These are phyloP conservation scores for Epithemia pelagica DNA, from an alignment of 108 stramenopile species.

Conservation along the genomic window DNA sequence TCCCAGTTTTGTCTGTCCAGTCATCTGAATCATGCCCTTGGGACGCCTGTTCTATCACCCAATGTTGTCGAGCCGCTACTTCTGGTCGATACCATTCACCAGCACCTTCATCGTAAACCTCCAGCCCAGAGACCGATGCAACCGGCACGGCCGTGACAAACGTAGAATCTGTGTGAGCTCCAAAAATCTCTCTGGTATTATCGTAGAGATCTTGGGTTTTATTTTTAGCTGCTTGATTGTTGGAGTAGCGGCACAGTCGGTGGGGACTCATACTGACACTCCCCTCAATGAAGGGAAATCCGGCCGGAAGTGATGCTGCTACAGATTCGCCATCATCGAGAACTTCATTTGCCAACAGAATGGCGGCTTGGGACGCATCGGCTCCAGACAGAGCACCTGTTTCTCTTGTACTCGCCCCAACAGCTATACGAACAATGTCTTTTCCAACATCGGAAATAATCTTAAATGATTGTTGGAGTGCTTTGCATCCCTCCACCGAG, in stretches of 20 bases:
- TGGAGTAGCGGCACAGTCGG: slow-evolving; percentile 62
- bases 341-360: slow-evolving; percentile 50
- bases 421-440: slow-evolving; percentile 66
- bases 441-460: slow-evolving; percentile 53
- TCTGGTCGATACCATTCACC: slow-evolving; percentile 80
- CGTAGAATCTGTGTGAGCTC: slow-evolving; percentile 71
- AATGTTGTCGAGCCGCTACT: slow-evolving; percentile 42
- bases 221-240: slow-evolving; percentile 5
- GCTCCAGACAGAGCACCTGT: slow-evolving; percentile 26
- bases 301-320: background rate
- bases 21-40: slow-evolving; percentile 20
- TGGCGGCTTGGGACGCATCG: slow-evolving; percentile 47
- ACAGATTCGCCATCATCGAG: slow-evolving; percentile 65
- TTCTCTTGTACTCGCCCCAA: slow-evolving; percentile 55
- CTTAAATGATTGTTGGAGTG: slow-evolving; percentile 44
- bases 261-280: slow-evolving; percentile 73
- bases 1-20: slow-evolving; percentile 10
- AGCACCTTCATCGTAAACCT: slow-evolving; percentile 73
- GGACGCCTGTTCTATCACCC: slow-evolving; percentile 26
- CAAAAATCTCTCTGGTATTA: slow-evolving; percentile 53
- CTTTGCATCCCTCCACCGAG: slow-evolving; percentile 38
- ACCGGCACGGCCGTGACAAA: slow-evolving; percentile 74
- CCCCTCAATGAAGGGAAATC: slow-evolving; percentile 38
- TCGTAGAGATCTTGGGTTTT: slow-evolving; percentile 20
- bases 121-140: slow-evolving; percentile 65